These are phyloP conservation scores for Tuber indicum DNA, from an alignment of 495 filamentous ascomycete genomes.

Conservation along the genomic window DNA sequence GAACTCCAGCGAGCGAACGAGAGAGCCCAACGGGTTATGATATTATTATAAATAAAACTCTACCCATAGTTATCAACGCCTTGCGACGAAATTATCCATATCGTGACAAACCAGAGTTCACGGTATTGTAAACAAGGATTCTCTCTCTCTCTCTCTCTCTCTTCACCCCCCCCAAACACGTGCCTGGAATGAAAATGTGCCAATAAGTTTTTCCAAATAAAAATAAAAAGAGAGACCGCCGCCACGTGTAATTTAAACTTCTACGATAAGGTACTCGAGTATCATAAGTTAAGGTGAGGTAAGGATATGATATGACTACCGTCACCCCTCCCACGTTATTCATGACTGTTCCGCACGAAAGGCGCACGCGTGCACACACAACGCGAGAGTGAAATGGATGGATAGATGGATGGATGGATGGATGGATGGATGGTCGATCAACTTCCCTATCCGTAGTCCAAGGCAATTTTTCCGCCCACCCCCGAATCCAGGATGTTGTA, in stretches of 20 bases:
- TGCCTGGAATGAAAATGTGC: not conserved
- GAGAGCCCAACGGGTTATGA: too few species aligned
- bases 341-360: not conserved
- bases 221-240: not conserved
- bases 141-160: too few species aligned
- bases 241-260: slow-evolving; percentile 6
- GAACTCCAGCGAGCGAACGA: too few species aligned
- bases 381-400: not conserved
- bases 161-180: not conserved
- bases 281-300: not conserved
- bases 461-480: not conserved
- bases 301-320: not conserved
- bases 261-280: not conserved
- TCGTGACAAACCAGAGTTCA: not conserved
- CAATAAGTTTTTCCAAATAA: not conserved
- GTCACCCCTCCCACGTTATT: not conserved
- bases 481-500: not conserved
- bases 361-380: not conserved
- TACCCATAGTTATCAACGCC: too few species aligned
- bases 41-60: too few species aligned
- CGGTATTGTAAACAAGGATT: too few species aligned
- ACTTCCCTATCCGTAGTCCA: not conserved
- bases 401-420: not conserved
- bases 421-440: not conserved
- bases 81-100: too few species aligned